Conservation (phyloP, 148 eudicot species). For the Nepenthes mirabilis region DNA sequence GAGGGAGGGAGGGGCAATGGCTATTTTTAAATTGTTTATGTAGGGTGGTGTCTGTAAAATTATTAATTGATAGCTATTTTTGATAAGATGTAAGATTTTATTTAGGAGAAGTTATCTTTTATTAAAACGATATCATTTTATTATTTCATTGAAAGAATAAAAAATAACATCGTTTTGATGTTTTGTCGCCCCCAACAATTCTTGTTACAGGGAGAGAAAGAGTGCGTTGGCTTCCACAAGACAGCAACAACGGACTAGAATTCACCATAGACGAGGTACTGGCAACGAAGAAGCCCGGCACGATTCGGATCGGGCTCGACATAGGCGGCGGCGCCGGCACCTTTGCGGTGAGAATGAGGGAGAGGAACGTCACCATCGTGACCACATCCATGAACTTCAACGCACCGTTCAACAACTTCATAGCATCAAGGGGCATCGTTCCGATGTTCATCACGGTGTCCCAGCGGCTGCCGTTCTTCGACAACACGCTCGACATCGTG, state of each 20-base stretch:
- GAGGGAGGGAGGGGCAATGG: too few relatives aligned
- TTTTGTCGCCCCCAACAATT: too few relatives aligned
- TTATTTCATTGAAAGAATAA: too few relatives aligned
- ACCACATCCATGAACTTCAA: slow-evolving; percentile 34
- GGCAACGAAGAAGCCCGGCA: slow-evolving; percentile 16
- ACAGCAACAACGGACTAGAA: slow-evolving; percentile 7
- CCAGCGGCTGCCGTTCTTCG: slow-evolving; percentile 35
- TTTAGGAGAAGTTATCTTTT: too few relatives aligned
- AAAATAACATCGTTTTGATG: too few relatives aligned
- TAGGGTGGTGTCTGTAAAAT: too few relatives aligned
- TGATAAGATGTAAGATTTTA: too few relatives aligned
- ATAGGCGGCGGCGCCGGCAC: slow-evolving; percentile 35
- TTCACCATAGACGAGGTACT: slow-evolving; percentile 32
- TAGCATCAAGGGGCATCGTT: slow-evolving; percentile 25
- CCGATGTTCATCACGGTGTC: slow-evolving; percentile 23
- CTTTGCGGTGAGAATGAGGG: slow-evolving; percentile 30
- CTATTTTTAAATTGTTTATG: too few relatives aligned
- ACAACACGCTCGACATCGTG: slow-evolving; percentile 32
- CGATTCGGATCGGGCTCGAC: slow-evolving; percentile 33
- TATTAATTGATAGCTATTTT: too few relatives aligned
- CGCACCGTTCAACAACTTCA: slow-evolving; percentile 28
- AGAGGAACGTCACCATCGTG: slow-evolving; percentile 24
- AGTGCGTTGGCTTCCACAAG: slow-evolving; percentile 12
- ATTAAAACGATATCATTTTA: too few relatives aligned
- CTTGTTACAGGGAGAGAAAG: too few relatives aligned